Conservation (phyloP, 805 yeast species). For the Candida orba region DNA sequence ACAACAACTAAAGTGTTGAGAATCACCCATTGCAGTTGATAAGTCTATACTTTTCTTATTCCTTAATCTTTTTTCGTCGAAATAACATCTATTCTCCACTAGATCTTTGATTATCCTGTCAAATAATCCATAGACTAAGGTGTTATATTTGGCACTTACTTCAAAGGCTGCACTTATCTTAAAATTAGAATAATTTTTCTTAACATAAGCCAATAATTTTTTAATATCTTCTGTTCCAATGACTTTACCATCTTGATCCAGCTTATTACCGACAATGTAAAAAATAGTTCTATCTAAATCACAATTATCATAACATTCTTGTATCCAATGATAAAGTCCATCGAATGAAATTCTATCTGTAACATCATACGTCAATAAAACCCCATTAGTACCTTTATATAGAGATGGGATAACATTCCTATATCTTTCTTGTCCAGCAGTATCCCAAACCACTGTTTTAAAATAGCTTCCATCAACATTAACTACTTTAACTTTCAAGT, state of each 20-base stretch:
- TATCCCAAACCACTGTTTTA: slow-evolving; percentile 42
- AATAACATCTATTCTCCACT: slow-evolving; percentile 33
- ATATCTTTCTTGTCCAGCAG: slow-evolving; percentile 46
- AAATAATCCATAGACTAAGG: slow-evolving; percentile 31
- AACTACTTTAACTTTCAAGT: slow-evolving; percentile 36
- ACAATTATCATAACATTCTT: slow-evolving; percentile 32
- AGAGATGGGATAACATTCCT: slow-evolving; percentile 38
- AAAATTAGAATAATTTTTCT: slow-evolving; percentile 24
- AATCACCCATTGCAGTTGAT: slow-evolving; percentile 19
- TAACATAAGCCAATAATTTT: slow-evolving; percentile 24
- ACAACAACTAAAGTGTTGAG: slow-evolving; percentile 17
- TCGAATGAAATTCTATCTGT: slow-evolving; percentile 31
- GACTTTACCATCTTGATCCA: slow-evolving; percentile 30
- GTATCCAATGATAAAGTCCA: slow-evolving; percentile 34
- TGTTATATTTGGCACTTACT: slow-evolving; percentile 38
- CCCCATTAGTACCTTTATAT: slow-evolving; percentile 41
- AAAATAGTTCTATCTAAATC: slow-evolving; percentile 27
- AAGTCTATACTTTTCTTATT: slow-evolving; percentile 24
- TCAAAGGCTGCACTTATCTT: slow-evolving; percentile 37
- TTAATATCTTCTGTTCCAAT: slow-evolving; percentile 35
- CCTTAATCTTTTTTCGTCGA: slow-evolving; percentile 23
- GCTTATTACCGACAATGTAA: slow-evolving; percentile 41
- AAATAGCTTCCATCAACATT: slow-evolving; percentile 37
- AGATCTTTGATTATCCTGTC: slow-evolving; percentile 32
- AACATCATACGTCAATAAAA: slow-evolving; percentile 37